Base-by-base conservation (phyloP, 306 rosid species). In the Trifolium pratense region DNA sequence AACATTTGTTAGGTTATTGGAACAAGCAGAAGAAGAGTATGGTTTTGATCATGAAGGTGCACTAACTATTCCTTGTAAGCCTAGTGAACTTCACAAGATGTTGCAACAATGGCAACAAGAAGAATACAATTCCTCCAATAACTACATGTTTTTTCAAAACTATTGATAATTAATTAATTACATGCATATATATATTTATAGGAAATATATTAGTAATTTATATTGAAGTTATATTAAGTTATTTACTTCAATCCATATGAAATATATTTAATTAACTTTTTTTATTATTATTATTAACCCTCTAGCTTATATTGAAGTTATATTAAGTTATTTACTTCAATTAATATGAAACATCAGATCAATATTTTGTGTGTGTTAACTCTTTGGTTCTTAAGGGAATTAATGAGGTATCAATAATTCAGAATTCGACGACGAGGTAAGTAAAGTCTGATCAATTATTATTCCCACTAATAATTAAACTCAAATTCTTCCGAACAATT, bases 31-130 rank as follows among this genome's bases (percentile, higher is more conserved):
- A 3, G 89, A 94, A 68, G 97, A 94, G 79, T 94, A 86, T 29
- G 96, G 97, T 0, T 94, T 89, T 76, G 91, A 83, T 57, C 95
- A 82, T 15, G 89, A 88, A 23, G 97, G 96, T 72, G 95, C 96
- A 46, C 72, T 91, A 8, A 49, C 88, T 7, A 70, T 91, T 60
- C 97, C 92, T 34, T 91, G 98, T 75, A 80, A 55, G 23, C 89
- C 96, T 53, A 26, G 74, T 72, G 87, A 83, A 70, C 90, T 91
- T 25, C 87, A 91, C 78, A 84, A 75, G 78, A 88, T 94, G 11
- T 66, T 93, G 74, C 63, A 68, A 1, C 84, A 86, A 74, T 79
- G 85, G 76, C 73, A 39, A 26, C 12, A 14, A 6, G 40, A 59
- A 32, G 40, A 59, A 39, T 79, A 79, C 84, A 73, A 23, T 67